Percentiles rank a stretch among this genome's conserved stretches.
Conservation (phyloP, 352 stramenopile species). For the Thalassiosira mediterranea region DNA sequence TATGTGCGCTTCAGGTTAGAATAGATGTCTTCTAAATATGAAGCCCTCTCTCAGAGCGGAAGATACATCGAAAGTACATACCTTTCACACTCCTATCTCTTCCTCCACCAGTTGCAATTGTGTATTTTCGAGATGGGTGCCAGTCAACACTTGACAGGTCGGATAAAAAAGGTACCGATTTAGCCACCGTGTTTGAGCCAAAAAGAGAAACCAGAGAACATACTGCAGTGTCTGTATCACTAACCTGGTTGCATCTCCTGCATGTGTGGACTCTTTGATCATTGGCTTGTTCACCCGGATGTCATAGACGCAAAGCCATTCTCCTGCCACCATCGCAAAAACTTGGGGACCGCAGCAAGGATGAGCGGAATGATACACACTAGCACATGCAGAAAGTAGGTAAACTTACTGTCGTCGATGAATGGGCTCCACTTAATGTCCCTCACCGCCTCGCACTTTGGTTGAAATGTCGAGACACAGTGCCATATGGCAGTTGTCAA, state of each 20-base stretch:
- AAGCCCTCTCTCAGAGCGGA: neutral
- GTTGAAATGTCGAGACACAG: constrained; percentile 69
- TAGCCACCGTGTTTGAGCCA: too few species aligned
- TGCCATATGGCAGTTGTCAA: constrained; percentile 62
- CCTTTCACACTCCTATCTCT: constrained; percentile 63
- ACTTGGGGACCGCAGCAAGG: constrained; percentile 33
- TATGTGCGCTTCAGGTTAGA: neutral
- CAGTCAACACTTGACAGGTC: constrained; percentile 42
- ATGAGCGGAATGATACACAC: neutral
- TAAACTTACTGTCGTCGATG: constrained; percentile 65
- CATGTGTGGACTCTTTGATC: constrained; percentile 74
- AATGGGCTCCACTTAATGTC: constrained; percentile 79
- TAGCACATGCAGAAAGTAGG: too few species aligned
- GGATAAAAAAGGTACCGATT: neutral
- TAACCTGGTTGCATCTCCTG: constrained; percentile 71
- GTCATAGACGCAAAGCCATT: constrained; percentile 79
- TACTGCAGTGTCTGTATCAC: constrained; percentile 24
- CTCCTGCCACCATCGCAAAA: constrained; percentile 79
- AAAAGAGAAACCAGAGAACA: too few species aligned
- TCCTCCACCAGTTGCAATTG: constrained; percentile 77
- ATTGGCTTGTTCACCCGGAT: constrained; percentile 66
- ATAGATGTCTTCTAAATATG: too few species aligned
- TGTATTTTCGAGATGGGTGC: constrained; percentile 70
- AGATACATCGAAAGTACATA: constrained; percentile 15
- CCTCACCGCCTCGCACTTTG: constrained; percentile 77